Evolutionary conservation across 176 grass and related monocot genomes (phyloP), one percentile per base, ranked within the genome.

Genomic region (Triticum urartu): DNA sequence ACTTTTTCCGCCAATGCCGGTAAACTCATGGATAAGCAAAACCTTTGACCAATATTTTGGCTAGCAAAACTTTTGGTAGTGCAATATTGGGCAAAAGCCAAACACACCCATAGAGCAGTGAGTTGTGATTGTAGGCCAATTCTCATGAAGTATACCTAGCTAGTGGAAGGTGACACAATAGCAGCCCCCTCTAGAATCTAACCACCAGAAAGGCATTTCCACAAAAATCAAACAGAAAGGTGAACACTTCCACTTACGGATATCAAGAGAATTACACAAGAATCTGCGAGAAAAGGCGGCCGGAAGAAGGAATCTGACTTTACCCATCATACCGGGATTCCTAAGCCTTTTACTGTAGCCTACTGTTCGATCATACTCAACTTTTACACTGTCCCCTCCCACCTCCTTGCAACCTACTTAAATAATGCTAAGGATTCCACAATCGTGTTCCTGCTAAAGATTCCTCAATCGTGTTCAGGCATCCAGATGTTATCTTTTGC

Each of bases 381-480:
- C 75, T 91, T 59, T 92, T 82, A 74, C 48, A 80, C 33, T 77
- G 76, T 66, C 50, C 11, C 66, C 68, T 36, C 34, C 58, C 70
- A 89, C 89, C 77, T 75, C 45, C 78, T 61, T 86, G 78, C 79
- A 80, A 76, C 81, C 36, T 74, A 79, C 62, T 79, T 81, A 86
- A 84, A 52, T 65, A 88, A 91, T 85, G 43, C 24, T 28, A 75
- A 26, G 85, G 86, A 87, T 89, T 88, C 83, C 71, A 84, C 65
- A 86, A 88, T 30, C 89, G 79, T 84, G 87, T 85, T 70, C 71
- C 73, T 63, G 40, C 81, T 86, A 87, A 60, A 87, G 86, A 87
- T 89, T 88, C 83, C 83, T 86, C 65, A 86, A 88, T 30, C 91
- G 79, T 84, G 87, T 60, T 83, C 7, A 65, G 42, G 77, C 39